Evolutionary conservation across 768 basidiomycete species (phyloP).

Genomic region (Erythrobasidium yunnanense): DNA sequence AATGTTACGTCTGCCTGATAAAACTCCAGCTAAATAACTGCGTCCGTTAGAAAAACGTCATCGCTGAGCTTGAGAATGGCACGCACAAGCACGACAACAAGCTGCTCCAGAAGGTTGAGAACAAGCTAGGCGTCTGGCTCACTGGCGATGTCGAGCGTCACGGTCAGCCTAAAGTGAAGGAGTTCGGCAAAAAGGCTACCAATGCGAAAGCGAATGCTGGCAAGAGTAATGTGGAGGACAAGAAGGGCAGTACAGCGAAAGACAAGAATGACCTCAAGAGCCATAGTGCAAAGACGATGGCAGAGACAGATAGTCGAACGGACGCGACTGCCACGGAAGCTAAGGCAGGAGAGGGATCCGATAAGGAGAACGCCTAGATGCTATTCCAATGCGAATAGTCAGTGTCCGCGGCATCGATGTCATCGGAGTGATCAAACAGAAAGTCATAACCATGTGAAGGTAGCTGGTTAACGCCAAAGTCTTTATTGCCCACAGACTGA

Average conservation of each 20-base stretch:
- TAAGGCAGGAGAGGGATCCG: too few relatives aligned
- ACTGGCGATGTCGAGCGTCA: neutral
- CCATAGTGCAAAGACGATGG: neutral
- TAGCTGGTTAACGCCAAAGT: too few relatives aligned
- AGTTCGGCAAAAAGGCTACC: neutral
- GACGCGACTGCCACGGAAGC: too few relatives aligned
- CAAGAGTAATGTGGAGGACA: neutral
- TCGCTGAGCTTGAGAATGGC: constrained; percentile 3
- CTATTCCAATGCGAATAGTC: too few relatives aligned
- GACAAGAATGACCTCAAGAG: neutral
- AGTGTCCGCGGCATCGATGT: too few relatives aligned
- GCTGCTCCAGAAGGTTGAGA: constrained; percentile 10
- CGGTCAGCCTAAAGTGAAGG: constrained; percentile 6
- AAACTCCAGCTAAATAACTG: too few relatives aligned
- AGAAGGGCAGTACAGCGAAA: neutral
- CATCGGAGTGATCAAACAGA: too few relatives aligned
- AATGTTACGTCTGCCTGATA: too few relatives aligned
- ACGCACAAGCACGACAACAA: constrained; percentile 14
- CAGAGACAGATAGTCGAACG: neutral
- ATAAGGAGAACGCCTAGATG: too few relatives aligned
- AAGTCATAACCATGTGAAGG: too few relatives aligned
- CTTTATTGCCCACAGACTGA: too few relatives aligned
- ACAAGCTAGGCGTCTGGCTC: constrained; percentile 18
- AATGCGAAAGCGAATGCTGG: neutral
- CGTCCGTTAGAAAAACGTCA: constrained; percentile 3